Base-by-base conservation (phyloP, 441 rosid genomes). In the Populus trichocarpa region DNA sequence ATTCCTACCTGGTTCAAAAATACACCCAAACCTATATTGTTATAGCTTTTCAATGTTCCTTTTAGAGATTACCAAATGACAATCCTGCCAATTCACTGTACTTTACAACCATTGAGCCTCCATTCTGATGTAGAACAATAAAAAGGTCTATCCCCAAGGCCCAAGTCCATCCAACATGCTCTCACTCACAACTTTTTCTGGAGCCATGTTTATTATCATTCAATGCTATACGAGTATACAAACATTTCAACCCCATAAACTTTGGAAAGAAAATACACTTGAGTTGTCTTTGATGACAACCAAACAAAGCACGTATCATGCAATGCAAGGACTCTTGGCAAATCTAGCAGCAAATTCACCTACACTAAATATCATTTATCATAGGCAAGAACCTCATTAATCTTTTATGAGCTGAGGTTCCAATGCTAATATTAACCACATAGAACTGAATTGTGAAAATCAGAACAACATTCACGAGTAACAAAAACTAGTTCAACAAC, bases 211-310 rank as follows among this genome's bases (percentile, higher is more conserved):
- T 10, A 10, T 5, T 22, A 61, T 9, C 66, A 22, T 4, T 9
- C 28, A 61, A 61, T 61, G 11, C 66, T 61, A 61, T 22, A 23
- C 30, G 46, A 42, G 26, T 7, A 42, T 8, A 42, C 22, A 42
- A 23, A 11, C 33, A 14, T 8, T 42, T 33, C n/a, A 71, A 28
- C 25, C 32, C 68, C 13, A 35, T 8, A 23, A 59, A 32, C 25
- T 28, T 33, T 18, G 28, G 40, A 13, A 33, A 61, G 46, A 7
- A 73, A 12, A 18, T 30, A 16, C 14, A 59, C 35, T 10, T 10
- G 8, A 61, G 28, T 73, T 23, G 12, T 63, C 76, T 73, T 73
- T 73, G 68, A 64, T 20, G 28, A n/a, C 64, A 66, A 26, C 36
- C 71, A 26, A 63, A 16, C 76, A 23, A 4, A 63, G 32, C 33